phyloP scores from a whole-genome alignment of 1,139 yeast genomes.

The Eremothecium coryli region DNA sequence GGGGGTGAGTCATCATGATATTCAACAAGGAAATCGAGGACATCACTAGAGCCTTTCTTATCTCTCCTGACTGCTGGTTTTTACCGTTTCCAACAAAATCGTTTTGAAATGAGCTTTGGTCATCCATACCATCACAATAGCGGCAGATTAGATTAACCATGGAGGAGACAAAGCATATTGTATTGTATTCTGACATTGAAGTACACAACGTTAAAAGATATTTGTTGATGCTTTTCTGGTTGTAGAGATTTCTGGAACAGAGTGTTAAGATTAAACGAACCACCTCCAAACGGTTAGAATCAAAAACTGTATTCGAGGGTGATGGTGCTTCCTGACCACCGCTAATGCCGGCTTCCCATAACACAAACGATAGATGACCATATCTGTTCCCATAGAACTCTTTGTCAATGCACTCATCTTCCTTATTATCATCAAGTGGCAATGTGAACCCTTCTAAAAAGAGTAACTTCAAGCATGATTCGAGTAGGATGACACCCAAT shows the following conservation, averaged over 20 bases:
- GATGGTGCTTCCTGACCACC: slow-evolving; percentile 19
- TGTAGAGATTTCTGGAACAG: slow-evolving; percentile 57
- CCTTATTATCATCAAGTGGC: slow-evolving; percentile 21
- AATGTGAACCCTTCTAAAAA: slow-evolving; percentile 58
- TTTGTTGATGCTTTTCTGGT: slow-evolving; percentile 35
- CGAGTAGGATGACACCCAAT: slow-evolving; percentile 44
- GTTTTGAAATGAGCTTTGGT: slow-evolving; percentile 17
- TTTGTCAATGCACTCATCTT: slow-evolving; percentile 1
- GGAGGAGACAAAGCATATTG: slow-evolving; percentile 55
- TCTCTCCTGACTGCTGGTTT: slow-evolving; percentile 7
- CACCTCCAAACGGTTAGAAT: slow-evolving; percentile 59
- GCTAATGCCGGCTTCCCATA: slow-evolving; percentile 23
- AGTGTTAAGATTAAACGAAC: slow-evolving; percentile 53
- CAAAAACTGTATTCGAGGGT: slow-evolving; percentile 36
- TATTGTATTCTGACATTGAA: slow-evolving; percentile 40
- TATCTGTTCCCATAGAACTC: slow-evolving; percentile 6
- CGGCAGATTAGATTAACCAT: slow-evolving; percentile 52
- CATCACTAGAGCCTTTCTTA: slow-evolving; percentile 46
- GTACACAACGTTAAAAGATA: slow-evolving; percentile 54
- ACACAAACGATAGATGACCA: slow-evolving; percentile 9
- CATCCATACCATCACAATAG: slow-evolving; percentile 25
- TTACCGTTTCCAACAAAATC: slow-evolving; percentile 2
- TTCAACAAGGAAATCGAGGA: slow-evolving; percentile 56
- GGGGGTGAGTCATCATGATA: slow-evolving; percentile 53
- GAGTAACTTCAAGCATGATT: slow-evolving; percentile 42